Percentiles rank a stretch among this genome's conserved stretches.
These are phyloP conservation scores for Mucuna pruriens DNA, from an alignment of 306 rosid genomes.

Conservation along the genomic window DNA sequence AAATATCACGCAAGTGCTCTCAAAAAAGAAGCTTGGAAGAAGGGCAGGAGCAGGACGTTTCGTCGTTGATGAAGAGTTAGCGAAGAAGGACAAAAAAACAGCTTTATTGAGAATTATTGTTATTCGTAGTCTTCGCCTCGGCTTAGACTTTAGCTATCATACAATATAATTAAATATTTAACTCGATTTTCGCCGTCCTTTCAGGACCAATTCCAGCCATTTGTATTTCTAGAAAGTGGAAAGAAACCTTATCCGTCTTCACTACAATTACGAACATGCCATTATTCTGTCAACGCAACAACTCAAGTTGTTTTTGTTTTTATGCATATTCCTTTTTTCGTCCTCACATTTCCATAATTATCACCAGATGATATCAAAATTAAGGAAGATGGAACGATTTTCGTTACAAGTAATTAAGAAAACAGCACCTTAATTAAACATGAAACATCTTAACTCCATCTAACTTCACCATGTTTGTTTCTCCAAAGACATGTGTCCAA, in stretches of 20 bases:
- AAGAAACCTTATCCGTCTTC: background rate
- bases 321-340: too few species aligned
- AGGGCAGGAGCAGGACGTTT: background rate
- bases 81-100: background rate
- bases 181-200: conserved; percentile 11
- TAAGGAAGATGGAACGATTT: too few species aligned
- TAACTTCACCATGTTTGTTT: too few species aligned
- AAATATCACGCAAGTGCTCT: background rate
- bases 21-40: background rate
- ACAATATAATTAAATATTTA: background rate
- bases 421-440: too few species aligned
- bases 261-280: background rate
- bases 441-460: too few species aligned
- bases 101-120: background rate
- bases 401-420: too few species aligned
- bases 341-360: too few species aligned
- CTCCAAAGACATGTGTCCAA: too few species aligned
- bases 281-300: too few species aligned
- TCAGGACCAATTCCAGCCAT: background rate
- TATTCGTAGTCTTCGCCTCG: background rate
- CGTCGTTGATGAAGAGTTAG: too few species aligned
- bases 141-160: background rate
- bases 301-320: too few species aligned
- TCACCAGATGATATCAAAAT: too few species aligned
- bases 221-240: background rate